Evolutionary conservation across 1,284 basidiomycete genomes (phyloP), one percentile per base, ranked within the genome.

Genomic region (Microbotryum scabiosae): DNA sequence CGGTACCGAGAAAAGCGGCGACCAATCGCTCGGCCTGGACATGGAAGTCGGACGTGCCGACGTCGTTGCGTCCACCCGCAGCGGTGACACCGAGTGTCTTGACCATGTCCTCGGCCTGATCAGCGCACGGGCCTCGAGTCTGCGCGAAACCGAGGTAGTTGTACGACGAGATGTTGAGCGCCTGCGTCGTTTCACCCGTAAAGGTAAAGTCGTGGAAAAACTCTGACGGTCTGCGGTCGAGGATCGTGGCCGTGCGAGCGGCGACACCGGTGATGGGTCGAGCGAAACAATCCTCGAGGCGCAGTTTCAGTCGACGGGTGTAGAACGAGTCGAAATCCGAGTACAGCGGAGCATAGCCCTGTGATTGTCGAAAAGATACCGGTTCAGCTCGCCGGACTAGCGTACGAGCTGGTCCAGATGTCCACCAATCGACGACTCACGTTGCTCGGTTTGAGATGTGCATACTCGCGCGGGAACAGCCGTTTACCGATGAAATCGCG

Each of bases 311-410:
- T 9, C 93, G 86, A 62, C 94, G 88, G 8, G 92, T 97, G 80
- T 97, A 98, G 79, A 98, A 99, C 32, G 93, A 97, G 77, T 98
- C 96, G 71, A 97, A 98, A 76, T 98, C 94, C 41, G 92, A 96
- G 77, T 93, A 96, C 66, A 98, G 81, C 16, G 96, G 88, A 2
- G 94, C 96, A 73, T 97, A 96, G 64, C 92, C 92, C 88, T 92
- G 73, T 14, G 10, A 21, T 41, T 32, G 43, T 18, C 21, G 30
- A 54, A 23, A 57, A 36, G 26, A 47, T 21, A 21, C 7, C 20
- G 2, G 26, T 20, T 41, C 36, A 41, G 36, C 16, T 41, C 36
- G 36, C 36, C 12, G 12, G 36, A 41, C 36, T 41, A 41, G 36
- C 36, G 16, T 12, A 18, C 36, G 16, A 18, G 14, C 0, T 18